Conservation (phyloP, 805 yeast genomes). For the Myxozyma mucilagina region DNA sequence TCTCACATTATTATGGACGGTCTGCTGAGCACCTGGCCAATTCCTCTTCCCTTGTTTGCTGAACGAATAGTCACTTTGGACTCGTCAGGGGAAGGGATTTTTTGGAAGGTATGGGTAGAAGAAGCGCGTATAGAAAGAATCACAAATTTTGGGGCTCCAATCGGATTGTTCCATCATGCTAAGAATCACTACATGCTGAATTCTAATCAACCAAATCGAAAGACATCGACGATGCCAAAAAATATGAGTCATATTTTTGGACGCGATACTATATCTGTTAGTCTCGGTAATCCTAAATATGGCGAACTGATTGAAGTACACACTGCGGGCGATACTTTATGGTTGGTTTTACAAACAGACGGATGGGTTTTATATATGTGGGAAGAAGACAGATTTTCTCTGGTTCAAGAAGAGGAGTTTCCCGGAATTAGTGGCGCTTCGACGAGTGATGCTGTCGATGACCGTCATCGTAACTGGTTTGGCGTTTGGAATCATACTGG, state of each 20-base stretch:
- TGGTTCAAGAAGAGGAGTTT: conserved; percentile 3
- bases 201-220: not conserved
- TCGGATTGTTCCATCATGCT: conserved; percentile 10
- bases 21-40: conserved; percentile 26
- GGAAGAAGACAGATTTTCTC: conserved; percentile 27
- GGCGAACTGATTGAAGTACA: conserved; percentile 20
- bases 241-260: not conserved
- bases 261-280: not conserved
- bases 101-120: conserved; percentile 32
- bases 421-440: conserved; percentile 19
- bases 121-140: conserved; percentile 29
- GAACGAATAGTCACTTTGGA: conserved; percentile 32
- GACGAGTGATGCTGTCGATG: conserved; percentile 22
- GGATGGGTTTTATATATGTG: conserved; percentile 32
- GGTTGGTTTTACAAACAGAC: conserved; percentile 23
- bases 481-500: conserved; percentile 25
- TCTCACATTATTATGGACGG: conserved; percentile 29
- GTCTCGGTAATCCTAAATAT: conserved; percentile 18
- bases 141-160: conserved; percentile 23
- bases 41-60: conserved; percentile 26
- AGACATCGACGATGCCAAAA: not conserved
- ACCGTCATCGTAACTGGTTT: conserved; percentile 27
- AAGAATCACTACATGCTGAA: conserved; percentile 3
- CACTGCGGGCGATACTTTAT: conserved; percentile 26
- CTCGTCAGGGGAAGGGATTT: conserved; percentile 20